Conservation (phyloP, 2,329 filamentous ascomycete genomes). For the Thielaviopsis musarum region DNA sequence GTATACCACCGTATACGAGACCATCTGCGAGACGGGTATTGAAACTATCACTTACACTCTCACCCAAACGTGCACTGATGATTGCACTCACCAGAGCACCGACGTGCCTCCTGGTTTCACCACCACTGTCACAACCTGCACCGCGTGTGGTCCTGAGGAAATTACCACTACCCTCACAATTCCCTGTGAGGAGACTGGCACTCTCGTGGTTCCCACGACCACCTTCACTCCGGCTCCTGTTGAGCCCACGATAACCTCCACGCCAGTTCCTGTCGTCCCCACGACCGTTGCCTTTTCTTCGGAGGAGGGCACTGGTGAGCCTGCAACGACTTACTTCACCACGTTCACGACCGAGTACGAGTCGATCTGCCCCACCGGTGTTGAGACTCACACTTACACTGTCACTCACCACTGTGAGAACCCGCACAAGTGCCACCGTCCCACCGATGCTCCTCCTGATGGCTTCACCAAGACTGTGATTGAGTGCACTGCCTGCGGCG, state of each 20-base stretch:
- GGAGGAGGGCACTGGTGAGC: background rate
- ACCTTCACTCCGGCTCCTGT: background rate
- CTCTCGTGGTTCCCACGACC: background rate
- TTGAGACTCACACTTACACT: slow-evolving; percentile 11
- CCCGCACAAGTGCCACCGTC: slow-evolving; percentile 1
- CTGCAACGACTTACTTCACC: background rate
- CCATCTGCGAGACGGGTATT: slow-evolving; percentile 7
- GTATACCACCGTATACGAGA: slow-evolving; percentile 11
- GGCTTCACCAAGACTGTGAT: slow-evolving; percentile 11
- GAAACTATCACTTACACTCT: slow-evolving; percentile 11
- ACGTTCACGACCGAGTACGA: slow-evolving; percentile 10
- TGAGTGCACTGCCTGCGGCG: slow-evolving; percentile 6
- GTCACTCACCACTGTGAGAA: slow-evolving; percentile 11
- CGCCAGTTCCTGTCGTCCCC: background rate
- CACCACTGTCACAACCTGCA: slow-evolving; percentile 5
- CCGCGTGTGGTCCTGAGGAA: background rate
- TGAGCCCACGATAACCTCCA: background rate
- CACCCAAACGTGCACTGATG: slow-evolving; percentile 10
- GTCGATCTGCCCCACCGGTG: slow-evolving; percentile 6
- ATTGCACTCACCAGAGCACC: slow-evolving; percentile 2
- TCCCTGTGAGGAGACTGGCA: slow-evolving; percentile 3
- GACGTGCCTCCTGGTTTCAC: slow-evolving; percentile 12
- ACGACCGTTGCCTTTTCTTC: background rate
- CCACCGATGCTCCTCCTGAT: slow-evolving; percentile 7
- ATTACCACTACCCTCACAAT: slow-evolving; percentile 6